Evolutionary conservation across 1,284 basidiomycete genomes (phyloP).

Genomic region (Waitea zeae): DNA sequence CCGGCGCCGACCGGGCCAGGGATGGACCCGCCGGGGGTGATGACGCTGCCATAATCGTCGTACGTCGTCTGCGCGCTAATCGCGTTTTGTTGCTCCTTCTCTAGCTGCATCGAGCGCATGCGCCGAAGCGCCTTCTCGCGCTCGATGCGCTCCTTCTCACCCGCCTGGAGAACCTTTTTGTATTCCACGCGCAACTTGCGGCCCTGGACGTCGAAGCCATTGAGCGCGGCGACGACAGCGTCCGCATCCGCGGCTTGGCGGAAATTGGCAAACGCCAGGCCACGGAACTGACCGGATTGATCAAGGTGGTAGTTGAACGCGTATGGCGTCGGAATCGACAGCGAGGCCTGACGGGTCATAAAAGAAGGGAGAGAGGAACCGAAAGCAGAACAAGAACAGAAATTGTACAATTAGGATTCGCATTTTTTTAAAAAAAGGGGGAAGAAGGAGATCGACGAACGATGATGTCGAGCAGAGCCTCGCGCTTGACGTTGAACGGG

Average conservation of each 20-base stretch:
- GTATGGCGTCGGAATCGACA: constrained; percentile 95
- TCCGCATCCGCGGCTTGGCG: constrained; percentile 83
- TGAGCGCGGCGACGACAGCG: constrained; percentile 87
- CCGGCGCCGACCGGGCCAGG: constrained; percentile 54
- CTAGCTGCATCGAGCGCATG: constrained; percentile 92
- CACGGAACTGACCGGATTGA: constrained; percentile 89
- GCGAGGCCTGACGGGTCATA: constrained; percentile 45
- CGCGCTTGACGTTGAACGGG: constrained; percentile 93
- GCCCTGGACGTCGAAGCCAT: constrained; percentile 94
- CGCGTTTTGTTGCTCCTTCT: constrained; percentile 70
- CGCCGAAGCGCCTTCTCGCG: constrained; percentile 96
- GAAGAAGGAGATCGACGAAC: constrained; percentile 32
- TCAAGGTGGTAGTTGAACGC: constrained; percentile 99
- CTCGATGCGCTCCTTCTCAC: constrained; percentile 98
- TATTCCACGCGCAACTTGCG: constrained; percentile 97
- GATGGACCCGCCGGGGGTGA: constrained; percentile 5
- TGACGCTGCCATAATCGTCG: constrained; percentile 7
- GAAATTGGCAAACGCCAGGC: constrained; percentile 98
- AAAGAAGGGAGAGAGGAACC: constrained; percentile 5
- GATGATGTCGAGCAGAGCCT: constrained; percentile 92
- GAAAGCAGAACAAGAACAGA: constrained; percentile 6
- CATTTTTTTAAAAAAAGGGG: too few relatives aligned
- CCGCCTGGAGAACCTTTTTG: constrained; percentile 97
- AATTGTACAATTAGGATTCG: too few relatives aligned
- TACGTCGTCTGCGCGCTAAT: constrained; percentile 21